A percentile compares a stretch with the other conserved stretches of the same genome.
phyloP scores from a whole-genome alignment of 306 rosid species.

The Dalbergia oliveri region DNA sequence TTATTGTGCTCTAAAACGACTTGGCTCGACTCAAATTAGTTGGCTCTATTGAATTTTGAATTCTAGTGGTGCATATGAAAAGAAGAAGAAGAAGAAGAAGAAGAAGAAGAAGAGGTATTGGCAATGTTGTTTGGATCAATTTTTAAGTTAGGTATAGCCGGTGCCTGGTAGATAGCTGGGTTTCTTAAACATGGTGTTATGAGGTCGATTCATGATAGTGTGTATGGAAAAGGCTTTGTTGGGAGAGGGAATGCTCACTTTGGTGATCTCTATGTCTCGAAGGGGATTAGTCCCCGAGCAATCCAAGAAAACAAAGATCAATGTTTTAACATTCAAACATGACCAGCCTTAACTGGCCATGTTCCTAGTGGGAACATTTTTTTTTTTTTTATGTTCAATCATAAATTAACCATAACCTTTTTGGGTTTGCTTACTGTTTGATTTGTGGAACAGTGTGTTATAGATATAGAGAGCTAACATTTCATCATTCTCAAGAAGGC shows the following conservation, averaged over 20 bases:
- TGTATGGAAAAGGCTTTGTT: too few relatives aligned
- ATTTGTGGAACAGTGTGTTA: not conserved
- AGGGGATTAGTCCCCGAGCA: too few relatives aligned
- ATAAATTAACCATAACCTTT: not conserved
- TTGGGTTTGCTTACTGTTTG: conserved; percentile 10
- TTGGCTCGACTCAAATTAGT: not conserved
- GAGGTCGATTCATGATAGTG: too few relatives aligned
- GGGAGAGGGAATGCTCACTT: too few relatives aligned
- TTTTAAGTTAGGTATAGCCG: not conserved
- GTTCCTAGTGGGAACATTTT: not conserved
- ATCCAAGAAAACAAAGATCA: not conserved
- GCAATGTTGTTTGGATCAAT: not conserved
- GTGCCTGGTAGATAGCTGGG: too few relatives aligned
- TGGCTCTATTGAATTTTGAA: not conserved
- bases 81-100: too few relatives aligned
- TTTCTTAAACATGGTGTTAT: too few relatives aligned
- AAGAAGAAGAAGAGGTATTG: not conserved
- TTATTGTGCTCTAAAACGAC: too few relatives aligned
- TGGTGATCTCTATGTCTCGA: too few relatives aligned
- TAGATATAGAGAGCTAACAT: not conserved
- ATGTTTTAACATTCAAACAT: not conserved
- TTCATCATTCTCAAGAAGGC: not conserved
- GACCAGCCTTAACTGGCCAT: not conserved
- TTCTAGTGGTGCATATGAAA: too few relatives aligned
- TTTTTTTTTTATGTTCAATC: not conserved